Conservation (phyloP, 768 basidiomycete species). For the Nidularia sp. region DNA sequence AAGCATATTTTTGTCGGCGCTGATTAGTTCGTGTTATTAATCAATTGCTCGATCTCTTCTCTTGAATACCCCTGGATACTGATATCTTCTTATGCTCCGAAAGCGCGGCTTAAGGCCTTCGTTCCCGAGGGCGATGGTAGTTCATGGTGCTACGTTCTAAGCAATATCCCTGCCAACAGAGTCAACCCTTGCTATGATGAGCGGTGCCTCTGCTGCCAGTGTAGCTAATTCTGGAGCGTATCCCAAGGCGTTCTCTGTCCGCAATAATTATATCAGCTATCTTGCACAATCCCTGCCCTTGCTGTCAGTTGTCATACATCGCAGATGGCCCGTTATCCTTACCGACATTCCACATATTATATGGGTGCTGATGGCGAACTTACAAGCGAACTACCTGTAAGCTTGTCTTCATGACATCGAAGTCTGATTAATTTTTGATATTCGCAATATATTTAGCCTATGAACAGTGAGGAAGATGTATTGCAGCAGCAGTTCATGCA, state of each 20-base stretch:
- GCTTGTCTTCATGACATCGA: not conserved
- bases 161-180: too few species aligned
- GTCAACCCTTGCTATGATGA: too few species aligned
- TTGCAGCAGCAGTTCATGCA: constrained; percentile 25
- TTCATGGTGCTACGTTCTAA: not conserved
- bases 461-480: constrained; percentile 26
- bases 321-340: constrained; percentile 18
- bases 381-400: constrained; percentile 21
- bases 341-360: constrained; percentile 25
- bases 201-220: too few species aligned
- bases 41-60: not conserved
- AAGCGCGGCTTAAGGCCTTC: not conserved
- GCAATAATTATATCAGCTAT: not conserved
- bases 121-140: not conserved
- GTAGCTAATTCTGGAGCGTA: too few species aligned
- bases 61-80: not conserved
- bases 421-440: not conserved
- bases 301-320: not conserved
- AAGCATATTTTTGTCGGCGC: not conserved
- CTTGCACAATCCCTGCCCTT: not conserved
- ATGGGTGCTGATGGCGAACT: constrained; percentile 15
- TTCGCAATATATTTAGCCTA: constrained; percentile 15
- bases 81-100: not conserved
- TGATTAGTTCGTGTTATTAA: not conserved
- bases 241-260: not conserved